Evolutionary conservation across 2,329 filamentous ascomycete species (phyloP).

Genomic region (Huntiella bhutanensis): DNA sequence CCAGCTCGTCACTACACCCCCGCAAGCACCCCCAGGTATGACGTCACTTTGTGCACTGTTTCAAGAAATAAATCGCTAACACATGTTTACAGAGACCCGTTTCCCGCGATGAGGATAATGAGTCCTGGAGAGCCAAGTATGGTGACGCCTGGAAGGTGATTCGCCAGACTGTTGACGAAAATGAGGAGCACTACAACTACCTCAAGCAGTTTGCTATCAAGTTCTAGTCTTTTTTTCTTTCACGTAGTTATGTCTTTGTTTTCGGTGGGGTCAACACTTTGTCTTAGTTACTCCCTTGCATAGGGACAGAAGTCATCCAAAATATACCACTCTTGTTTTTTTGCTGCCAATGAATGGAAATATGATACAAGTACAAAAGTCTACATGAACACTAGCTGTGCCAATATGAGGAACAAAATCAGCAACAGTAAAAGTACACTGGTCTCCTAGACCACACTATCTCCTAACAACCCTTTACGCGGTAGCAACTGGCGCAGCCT

Average conservation of each 20-base stretch:
- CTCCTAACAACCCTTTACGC: not conserved
- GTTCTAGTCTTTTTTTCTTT: constrained; percentile 20
- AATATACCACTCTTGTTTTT: not conserved
- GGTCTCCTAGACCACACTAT: constrained; percentile 12
- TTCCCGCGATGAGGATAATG: constrained; percentile 46
- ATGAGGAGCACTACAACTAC: constrained; percentile 60
- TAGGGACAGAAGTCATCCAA: not conserved
- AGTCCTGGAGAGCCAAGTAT: constrained; percentile 56
- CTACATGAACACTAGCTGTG: not conserved
- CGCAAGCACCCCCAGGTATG: constrained; percentile 43
- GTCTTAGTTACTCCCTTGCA: not conserved
- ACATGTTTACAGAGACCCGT: constrained; percentile 32
- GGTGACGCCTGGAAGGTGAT: constrained; percentile 56
- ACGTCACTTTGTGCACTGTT: constrained; percentile 10
- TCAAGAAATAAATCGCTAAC: constrained; percentile 5
- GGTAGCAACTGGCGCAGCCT: constrained; percentile 8
- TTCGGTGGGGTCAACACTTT: not conserved
- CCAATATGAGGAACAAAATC: not conserved
- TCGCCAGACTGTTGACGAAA: constrained; percentile 49
- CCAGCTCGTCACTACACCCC: constrained; percentile 57
- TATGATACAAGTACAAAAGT: constrained; percentile 11
- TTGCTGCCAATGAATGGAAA: constrained; percentile 2
- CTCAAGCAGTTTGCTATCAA: constrained; percentile 59
- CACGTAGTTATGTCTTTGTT: no score
- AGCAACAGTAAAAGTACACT: constrained; percentile 2